Percentiles rank a stretch among this genome's conserved stretches.
These are phyloP conservation scores for Neurospora hispaniola DNA, from an alignment of 495 filamentous ascomycete genomes.

Conservation along the genomic window DNA sequence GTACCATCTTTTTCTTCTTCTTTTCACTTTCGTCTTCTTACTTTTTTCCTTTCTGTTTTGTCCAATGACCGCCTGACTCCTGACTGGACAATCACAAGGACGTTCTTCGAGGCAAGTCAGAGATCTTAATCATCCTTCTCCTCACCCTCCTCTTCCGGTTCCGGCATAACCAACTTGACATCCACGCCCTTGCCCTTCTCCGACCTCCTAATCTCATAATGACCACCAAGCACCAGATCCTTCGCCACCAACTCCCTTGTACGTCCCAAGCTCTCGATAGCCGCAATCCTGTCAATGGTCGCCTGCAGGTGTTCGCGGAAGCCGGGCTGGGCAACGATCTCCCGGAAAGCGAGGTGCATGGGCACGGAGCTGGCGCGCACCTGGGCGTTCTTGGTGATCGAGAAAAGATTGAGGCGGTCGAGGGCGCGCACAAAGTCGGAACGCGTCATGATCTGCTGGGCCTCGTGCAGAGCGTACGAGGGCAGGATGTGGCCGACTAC, in stretches of 20 bases:
- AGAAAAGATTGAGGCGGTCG: slow-evolving; percentile 91
- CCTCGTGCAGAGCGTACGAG: slow-evolving; percentile 69
- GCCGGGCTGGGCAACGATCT: slow-evolving; percentile 59
- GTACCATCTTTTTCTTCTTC: no score
- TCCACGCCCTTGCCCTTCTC: slow-evolving; percentile 13
- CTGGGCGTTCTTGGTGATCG: slow-evolving; percentile 76
- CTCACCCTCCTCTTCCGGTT: slow-evolving; percentile 10
- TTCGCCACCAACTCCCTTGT: slow-evolving; percentile 90
- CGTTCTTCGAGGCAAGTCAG: no score
- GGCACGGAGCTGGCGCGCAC: slow-evolving; percentile 91
- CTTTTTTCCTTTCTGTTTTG: no score
- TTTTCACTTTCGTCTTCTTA: no score
- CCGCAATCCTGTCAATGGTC: slow-evolving; percentile 72
- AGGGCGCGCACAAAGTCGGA: slow-evolving; percentile 89
- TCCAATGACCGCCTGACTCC: no score
- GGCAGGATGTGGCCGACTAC: slow-evolving; percentile 69
- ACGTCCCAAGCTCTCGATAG: slow-evolving; percentile 85
- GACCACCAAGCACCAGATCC: slow-evolving; percentile 58
- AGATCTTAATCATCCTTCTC: not conserved
- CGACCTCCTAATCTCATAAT: slow-evolving; percentile 55
- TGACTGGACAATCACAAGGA: no score
- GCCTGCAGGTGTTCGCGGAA: slow-evolving; percentile 76
- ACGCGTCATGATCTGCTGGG: slow-evolving; percentile 84
- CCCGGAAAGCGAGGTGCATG: slow-evolving; percentile 84
- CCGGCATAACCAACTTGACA: slow-evolving; percentile 16